These are phyloP conservation scores for Candida xyloterini DNA, from an alignment of 805 yeast genomes.

Conservation along the genomic window DNA sequence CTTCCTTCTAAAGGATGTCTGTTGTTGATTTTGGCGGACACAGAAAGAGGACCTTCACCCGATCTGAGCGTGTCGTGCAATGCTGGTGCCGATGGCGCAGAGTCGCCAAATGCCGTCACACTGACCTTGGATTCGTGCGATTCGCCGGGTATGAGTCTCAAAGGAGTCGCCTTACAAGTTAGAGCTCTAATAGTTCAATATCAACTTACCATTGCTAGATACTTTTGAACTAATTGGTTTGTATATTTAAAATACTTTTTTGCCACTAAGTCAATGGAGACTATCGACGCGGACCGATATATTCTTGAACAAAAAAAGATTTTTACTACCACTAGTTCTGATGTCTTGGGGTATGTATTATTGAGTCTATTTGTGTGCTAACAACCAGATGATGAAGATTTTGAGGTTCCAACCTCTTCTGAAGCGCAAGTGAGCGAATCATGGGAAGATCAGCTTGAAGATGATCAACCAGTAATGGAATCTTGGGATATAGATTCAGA, in stretches of 20 bases:
- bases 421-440: constrained; percentile 52
- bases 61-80: constrained; percentile 67
- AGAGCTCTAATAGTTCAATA: background rate
- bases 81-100: constrained; percentile 66
- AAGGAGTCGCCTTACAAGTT: constrained; percentile 32
- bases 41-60: constrained; percentile 59
- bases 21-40: constrained; percentile 62
- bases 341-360: constrained; percentile 30
- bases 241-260: constrained; percentile 8
- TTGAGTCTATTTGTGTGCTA: constrained; percentile 1
- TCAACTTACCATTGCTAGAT: constrained; percentile 6
- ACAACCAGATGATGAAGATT: constrained; percentile 77
- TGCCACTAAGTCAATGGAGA: constrained; percentile 13
- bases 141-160: constrained; percentile 55
- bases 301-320: constrained; percentile 5
- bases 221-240: background rate
- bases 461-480: constrained; percentile 69
- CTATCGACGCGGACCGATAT: constrained; percentile 14
- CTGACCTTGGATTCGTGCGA: constrained; percentile 45
- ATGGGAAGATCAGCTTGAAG: constrained; percentile 70
- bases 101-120: constrained; percentile 48
- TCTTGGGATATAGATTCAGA: constrained; percentile 89
- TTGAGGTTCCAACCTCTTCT: constrained; percentile 56
- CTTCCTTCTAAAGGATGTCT: constrained; percentile 86
- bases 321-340: background rate